Conservation (phyloP, 306 rosid genomes). For the Cucurbita pepo region DNA sequence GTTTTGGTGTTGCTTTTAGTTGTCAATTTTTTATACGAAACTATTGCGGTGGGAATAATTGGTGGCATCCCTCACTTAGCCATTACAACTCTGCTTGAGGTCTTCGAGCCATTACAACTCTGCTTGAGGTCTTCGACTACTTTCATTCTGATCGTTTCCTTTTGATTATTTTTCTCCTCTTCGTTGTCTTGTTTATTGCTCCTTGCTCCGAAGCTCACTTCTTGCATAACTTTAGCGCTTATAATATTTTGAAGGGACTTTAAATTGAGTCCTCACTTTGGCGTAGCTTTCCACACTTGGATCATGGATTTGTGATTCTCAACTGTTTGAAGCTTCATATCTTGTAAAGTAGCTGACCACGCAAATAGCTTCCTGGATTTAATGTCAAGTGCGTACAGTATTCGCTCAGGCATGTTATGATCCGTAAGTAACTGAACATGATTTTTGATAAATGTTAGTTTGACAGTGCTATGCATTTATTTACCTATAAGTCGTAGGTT, state of each 20-base stretch:
- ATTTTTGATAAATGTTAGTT: background rate
- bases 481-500: background rate
- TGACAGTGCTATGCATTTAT: background rate
- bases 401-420: background rate
- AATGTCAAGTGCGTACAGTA: background rate
- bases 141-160: background rate
- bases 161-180: background rate
- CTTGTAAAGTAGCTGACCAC: background rate
- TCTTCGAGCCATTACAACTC: background rate
- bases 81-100: background rate
- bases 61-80: background rate
- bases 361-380: background rate
- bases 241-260: background rate
- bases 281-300: background rate
- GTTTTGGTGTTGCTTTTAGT: background rate
- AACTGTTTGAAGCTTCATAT: background rate
- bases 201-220: background rate
- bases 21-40: background rate
- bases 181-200: background rate
- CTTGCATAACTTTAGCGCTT: background rate
- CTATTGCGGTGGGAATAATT: background rate
- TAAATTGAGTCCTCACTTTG: background rate
- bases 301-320: background rate
- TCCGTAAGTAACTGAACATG: background rate
- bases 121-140: background rate